Evolutionary conservation across 1,284 basidiomycete genomes (phyloP).

Genomic region (Apiotrichum akiyoshidainum): DNA sequence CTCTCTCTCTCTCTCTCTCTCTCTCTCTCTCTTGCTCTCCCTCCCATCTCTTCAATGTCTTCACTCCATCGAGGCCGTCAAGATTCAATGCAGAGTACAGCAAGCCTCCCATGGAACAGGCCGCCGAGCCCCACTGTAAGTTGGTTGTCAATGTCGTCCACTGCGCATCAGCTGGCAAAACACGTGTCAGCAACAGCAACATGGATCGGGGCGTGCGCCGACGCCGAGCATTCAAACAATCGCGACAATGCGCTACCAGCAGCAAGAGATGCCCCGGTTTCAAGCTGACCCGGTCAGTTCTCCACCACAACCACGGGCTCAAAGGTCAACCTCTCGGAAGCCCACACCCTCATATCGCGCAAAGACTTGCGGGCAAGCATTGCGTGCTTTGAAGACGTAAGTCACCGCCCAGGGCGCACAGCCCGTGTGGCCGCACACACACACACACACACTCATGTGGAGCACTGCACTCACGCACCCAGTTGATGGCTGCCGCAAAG

Average conservation of each 20-base stretch:
- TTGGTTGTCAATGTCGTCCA: conserved; percentile 2
- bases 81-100: conserved; percentile 18
- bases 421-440: background rate
- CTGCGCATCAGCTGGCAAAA: background rate
- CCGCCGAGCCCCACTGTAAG: conserved; percentile 22
- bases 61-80: conserved; percentile 7
- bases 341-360: conserved; percentile 45
- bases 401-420: conserved; percentile 1
- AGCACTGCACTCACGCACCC: background rate
- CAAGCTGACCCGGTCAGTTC: conserved; percentile 29
- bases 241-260: too few species aligned
- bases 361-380: conserved; percentile 49
- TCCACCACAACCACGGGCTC: conserved; percentile 49
- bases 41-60: background rate
- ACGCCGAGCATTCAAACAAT: background rate
- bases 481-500: conserved; percentile 76
- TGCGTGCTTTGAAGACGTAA: conserved; percentile 47
- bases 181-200: background rate
- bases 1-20: too few species aligned
- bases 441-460: background rate
- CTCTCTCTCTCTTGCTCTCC: too few species aligned
- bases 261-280: too few species aligned
- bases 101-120: conserved; percentile 15
- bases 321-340: conserved; percentile 41
- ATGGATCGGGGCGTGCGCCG: background rate